Percentiles rank a stretch among this genome's conserved stretches.
Conservation (phyloP, 345 rosid genomes). For the Lumnitzera littorea region DNA sequence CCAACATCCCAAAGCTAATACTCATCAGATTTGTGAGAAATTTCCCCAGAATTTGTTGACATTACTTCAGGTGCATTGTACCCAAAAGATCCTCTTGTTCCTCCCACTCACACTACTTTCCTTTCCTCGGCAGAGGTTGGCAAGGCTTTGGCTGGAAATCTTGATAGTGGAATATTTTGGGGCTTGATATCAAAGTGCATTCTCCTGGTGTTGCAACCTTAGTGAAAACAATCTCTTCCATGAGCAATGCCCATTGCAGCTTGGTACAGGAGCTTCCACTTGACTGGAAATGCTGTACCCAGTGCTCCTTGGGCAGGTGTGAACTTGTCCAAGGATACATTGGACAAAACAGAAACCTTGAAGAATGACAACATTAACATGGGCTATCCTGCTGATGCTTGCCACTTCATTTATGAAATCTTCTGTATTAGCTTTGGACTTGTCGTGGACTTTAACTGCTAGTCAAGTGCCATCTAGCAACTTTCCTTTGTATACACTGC, state of each 20-base stretch:
- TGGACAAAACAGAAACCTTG: conserved; percentile 31
- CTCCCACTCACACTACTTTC: conserved; percentile 24
- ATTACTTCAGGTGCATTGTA: conserved; percentile 27
- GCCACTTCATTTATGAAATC: conserved; percentile 40
- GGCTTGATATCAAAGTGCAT: conserved; percentile 47
- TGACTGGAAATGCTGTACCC: neutral
- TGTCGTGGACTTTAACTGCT: conserved; percentile 21
- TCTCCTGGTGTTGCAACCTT: conserved; percentile 43
- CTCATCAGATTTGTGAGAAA: conserved; percentile 30
- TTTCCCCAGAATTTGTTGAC: conserved; percentile 11
- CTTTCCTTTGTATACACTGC: conserved; percentile 29
- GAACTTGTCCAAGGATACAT: conserved; percentile 17
- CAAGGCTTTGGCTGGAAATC: conserved; percentile 43
- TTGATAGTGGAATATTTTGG: conserved; percentile 34
- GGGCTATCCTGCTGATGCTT: conserved; percentile 14
- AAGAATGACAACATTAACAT: conserved; percentile 11
- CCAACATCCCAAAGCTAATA: conserved; percentile 29
- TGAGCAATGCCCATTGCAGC: conserved; percentile 28
- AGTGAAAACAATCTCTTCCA: conserved; percentile 43
- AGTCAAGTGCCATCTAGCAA: conserved; percentile 21
- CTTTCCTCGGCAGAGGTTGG: conserved; percentile 27
- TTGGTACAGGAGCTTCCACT: conserved; percentile 8
- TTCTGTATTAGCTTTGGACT: conserved; percentile 13
- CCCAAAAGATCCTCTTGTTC: conserved; percentile 32
- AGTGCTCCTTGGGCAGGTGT: neutral